phyloP scores from a whole-genome alignment of 2,329 filamentous ascomycete genomes.

The Alternaria sp. region DNA sequence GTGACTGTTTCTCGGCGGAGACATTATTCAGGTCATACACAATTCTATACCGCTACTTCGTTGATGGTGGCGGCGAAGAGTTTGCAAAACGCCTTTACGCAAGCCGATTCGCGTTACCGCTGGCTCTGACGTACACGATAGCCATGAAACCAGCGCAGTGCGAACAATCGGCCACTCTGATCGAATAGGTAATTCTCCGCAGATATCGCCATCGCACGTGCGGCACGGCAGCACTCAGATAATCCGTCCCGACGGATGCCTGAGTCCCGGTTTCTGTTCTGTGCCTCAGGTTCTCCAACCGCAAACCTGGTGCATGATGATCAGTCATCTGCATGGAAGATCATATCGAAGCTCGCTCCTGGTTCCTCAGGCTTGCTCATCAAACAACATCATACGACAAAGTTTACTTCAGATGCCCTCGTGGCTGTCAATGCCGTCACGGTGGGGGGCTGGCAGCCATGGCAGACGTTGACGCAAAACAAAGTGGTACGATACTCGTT shows the following conservation, averaged over 20 bases:
- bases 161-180: background rate
- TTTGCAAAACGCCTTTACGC: background rate
- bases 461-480: slow-evolving; percentile 38
- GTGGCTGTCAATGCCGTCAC: slow-evolving; percentile 20
- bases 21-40: background rate
- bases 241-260: slow-evolving; percentile 38
- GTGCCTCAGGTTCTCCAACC: slow-evolving; percentile 31
- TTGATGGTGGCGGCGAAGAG: background rate
- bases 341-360: slow-evolving; percentile 16
- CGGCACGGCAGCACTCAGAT: slow-evolving; percentile 13
- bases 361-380: slow-evolving; percentile 24
- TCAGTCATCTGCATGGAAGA: slow-evolving; percentile 18
- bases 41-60: slow-evolving; percentile 16
- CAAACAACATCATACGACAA: slow-evolving; percentile 48
- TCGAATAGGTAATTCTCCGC: slow-evolving; percentile 15
- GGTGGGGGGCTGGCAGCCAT: slow-evolving; percentile 12
- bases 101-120: background rate
- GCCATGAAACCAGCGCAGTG: slow-evolving; percentile 1
- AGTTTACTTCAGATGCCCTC: slow-evolving; percentile 40
- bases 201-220: background rate
- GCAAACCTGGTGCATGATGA: slow-evolving; percentile 9
- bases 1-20: background rate
- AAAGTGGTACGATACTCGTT: slow-evolving; percentile 41
- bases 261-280: slow-evolving; percentile 37
- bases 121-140: background rate